Evolutionary conservation across 495 filamentous ascomycete species (phyloP).

Genomic region (Hypoxylon lienhwacheense): DNA sequence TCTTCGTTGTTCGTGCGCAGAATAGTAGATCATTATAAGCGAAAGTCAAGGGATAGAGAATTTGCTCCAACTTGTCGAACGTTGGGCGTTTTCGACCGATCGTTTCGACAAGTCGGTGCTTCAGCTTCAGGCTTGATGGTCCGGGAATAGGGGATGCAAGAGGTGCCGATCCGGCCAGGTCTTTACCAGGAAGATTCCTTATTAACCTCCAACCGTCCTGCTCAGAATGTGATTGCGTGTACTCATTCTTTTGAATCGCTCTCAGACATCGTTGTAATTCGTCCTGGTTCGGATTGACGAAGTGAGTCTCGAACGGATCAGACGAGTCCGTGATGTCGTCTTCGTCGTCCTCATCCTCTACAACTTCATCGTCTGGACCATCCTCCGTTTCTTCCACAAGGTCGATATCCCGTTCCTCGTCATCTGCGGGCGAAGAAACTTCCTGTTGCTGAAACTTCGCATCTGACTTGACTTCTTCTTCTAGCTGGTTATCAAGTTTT

Average conservation of each 20-base stretch:
- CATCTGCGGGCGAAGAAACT: conserved; percentile 2
- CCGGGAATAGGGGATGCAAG: conserved; percentile 38
- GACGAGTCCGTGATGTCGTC: conserved; percentile 56
- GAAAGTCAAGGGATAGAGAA: conserved; percentile 62
- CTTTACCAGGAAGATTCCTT: conserved; percentile 41
- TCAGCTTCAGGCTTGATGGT: conserved; percentile 60
- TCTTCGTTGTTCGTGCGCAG: conserved; percentile 65
- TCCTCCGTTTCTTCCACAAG: conserved; percentile 55
- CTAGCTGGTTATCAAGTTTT: conserved; percentile 57
- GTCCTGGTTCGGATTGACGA: conserved; percentile 63
- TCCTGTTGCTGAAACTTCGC: conserved; percentile 34
- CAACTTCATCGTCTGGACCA: conserved; percentile 42
- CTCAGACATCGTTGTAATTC: conserved; percentile 53
- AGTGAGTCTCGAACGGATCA: conserved; percentile 82
- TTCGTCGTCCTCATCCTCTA: conserved; percentile 44
- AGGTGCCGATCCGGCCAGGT: conserved; percentile 16
- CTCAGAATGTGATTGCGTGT: conserved; percentile 54
- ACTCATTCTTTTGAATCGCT: conserved; percentile 61
- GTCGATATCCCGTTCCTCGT: conserved; percentile 47
- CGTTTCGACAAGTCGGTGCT: conserved; percentile 51
- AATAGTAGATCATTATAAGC: conserved; percentile 82
- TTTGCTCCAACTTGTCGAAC: conserved; percentile 56
- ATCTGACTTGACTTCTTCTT: conserved; percentile 28
- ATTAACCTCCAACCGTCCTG: conserved; percentile 47
- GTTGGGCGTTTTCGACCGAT: conserved; percentile 39